Base-by-base conservation (phyloP, 306 rosid species). In the Clitoria ternatea region DNA sequence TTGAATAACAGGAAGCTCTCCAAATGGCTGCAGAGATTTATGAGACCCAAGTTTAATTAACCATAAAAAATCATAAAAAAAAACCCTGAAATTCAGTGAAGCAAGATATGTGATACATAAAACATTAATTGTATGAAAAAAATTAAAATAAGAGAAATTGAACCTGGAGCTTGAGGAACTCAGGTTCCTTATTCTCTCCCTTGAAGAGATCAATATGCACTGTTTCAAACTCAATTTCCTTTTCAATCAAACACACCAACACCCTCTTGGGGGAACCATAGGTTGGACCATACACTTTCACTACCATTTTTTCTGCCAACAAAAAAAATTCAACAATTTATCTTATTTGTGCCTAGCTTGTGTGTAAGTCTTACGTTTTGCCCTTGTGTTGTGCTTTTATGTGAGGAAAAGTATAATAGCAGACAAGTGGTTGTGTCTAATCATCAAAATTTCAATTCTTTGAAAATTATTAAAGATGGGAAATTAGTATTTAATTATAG, bases 91-190 rank as follows among this genome's bases (percentile, higher is more conserved):
- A 24, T 2, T n/a, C 9, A 22, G 20, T 3, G 22, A 40, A 19
- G 30, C 4, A 18, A 22, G 27, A 2, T 9, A 19, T 24, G 17
- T 7, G 18, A 14, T 6, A 23, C 26, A 39, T 2, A 6, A 65
- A 30, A 5, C 37, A 44, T 47, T 2, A 4, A 44, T 15, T 50
- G 14, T 17, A 8, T 20, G 0, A 8, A 36, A 39, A 11, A 8
- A n/a, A 0, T 12, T 7, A 6, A 36, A 12, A 14, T 4, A 70
- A 17, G 23, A 32, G 23, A 48, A 66, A 44, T 5, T 43, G 44
- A 73, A 81, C 89, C 80, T 85, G 86, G 6, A 85, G 71, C 64
- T 85, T 82, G 66, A 85, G 87, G 47, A 77, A 85, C 12, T 82
- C 81, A 8, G 86, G 87, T 45, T 73, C 19, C 50, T 77, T 82